Evolutionary conservation across 345 rosid species (phyloP).

Genomic region (Pistacia integerrima): DNA sequence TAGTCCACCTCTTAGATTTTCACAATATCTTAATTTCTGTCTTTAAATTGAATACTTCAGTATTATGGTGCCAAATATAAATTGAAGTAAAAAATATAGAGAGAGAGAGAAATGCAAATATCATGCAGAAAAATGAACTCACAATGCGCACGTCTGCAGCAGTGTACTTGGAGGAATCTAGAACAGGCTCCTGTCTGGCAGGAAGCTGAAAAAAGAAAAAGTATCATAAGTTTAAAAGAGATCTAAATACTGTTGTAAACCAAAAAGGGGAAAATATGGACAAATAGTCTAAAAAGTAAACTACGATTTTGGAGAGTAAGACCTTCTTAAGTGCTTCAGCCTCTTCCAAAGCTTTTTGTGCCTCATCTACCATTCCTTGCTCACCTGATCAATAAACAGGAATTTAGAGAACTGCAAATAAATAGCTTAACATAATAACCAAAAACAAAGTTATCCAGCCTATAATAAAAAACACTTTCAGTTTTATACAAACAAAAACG

Average conservation of each 20-base stretch:
- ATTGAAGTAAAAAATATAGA: neutral
- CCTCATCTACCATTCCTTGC: constrained; percentile 99
- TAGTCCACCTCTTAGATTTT: no score
- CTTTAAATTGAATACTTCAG: no score
- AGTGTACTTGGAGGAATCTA: constrained; percentile 83
- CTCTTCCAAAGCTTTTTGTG: constrained; percentile 97
- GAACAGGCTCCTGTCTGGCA: constrained; percentile 73
- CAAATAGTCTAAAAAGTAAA: neutral
- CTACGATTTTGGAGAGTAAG: constrained; percentile 4
- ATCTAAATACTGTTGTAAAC: neutral
- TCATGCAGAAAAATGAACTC: constrained; percentile 36
- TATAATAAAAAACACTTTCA: neutral
- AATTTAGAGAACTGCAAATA: neutral
- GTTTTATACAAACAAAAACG: neutral
- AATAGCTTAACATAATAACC: neutral
- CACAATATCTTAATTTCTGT: no score
- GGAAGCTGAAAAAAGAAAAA: constrained; percentile 55
- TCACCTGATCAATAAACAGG: constrained; percentile 55
- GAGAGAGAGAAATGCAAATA: neutral
- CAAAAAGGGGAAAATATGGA: neutral
- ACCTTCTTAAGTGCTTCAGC: constrained; percentile 99
- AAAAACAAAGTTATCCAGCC: neutral
- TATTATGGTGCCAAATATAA: no score
- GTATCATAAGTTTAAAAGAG: neutral
- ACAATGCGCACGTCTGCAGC: constrained; percentile 98